Conservation (phyloP, 2,329 filamentous ascomycete species). For the Trichoderma asperellum region DNA sequence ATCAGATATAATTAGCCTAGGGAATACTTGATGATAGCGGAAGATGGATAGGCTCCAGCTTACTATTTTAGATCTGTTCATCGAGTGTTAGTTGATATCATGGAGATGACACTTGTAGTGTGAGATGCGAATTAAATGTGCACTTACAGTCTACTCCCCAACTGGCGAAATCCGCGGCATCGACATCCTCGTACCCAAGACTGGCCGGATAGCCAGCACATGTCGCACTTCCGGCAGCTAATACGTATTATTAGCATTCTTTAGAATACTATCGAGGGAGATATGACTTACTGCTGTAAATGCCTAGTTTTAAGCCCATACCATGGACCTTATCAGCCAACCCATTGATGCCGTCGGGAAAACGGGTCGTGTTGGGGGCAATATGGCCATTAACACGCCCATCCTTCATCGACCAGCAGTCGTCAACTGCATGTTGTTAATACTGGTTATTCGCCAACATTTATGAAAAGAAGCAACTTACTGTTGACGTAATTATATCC, state of each 20-base stretch:
- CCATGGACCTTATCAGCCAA: slow-evolving; percentile 58
- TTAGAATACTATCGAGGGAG: background rate
- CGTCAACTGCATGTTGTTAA: slow-evolving; percentile 52
- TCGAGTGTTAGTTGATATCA: background rate
- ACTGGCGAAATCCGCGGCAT: slow-evolving; percentile 60
- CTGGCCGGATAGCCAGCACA: slow-evolving; percentile 48
- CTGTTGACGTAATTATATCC: slow-evolving; percentile 62
- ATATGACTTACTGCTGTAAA: slow-evolving; percentile 59
- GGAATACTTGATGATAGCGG: background rate
- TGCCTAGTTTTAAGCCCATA: slow-evolving; percentile 64
- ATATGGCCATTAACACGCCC: slow-evolving; percentile 42
- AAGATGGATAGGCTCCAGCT: background rate
- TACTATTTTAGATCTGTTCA: slow-evolving; percentile 31
- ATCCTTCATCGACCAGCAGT: slow-evolving; percentile 61
- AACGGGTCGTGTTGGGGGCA: slow-evolving; percentile 53
- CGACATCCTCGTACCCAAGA: slow-evolving; percentile 59
- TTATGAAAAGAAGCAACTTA: slow-evolving; percentile 2
- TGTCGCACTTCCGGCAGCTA: slow-evolving; percentile 32
- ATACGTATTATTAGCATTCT: slow-evolving; percentile 1
- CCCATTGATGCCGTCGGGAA: slow-evolving; percentile 61
- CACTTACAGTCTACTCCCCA: slow-evolving; percentile 61
- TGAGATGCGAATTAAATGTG: background rate
- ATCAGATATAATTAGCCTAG: background rate
- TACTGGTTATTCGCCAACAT: background rate
- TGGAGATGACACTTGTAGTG: background rate